These are phyloP conservation scores for Argentina anserina DNA, from an alignment of 306 rosid species.

Conservation along the genomic window DNA sequence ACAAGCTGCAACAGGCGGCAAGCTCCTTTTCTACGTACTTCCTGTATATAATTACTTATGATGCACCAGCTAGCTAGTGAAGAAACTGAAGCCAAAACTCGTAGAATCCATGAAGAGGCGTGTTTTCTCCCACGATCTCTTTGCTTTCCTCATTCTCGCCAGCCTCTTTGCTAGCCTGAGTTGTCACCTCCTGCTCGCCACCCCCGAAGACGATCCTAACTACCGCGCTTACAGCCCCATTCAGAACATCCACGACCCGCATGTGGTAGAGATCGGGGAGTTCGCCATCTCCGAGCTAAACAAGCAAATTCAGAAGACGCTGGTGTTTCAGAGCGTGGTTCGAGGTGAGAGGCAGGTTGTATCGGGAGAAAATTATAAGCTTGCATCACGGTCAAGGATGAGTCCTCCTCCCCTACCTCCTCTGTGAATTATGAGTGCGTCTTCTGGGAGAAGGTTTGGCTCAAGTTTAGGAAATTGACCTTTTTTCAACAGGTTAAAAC, in stretches of 20 bases:
- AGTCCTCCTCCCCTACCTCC: not conserved
- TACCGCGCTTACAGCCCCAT: not conserved
- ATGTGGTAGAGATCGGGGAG: conserved; percentile 1
- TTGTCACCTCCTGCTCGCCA: not conserved
- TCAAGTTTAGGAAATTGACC: not conserved
- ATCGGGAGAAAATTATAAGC: not conserved
- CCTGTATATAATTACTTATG: not conserved
- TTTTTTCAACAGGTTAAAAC: not conserved
- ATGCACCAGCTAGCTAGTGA: not conserved
- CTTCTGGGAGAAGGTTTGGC: conserved; percentile 6
- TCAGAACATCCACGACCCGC: not conserved
- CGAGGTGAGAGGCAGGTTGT: conserved; percentile 1
- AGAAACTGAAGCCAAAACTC: not conserved
- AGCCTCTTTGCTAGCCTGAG: not conserved
- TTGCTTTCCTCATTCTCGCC: not conserved
- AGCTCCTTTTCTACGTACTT: too few species aligned
- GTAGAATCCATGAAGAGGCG: not conserved
- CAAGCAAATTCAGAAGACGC: not conserved
- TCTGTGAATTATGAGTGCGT: not conserved
- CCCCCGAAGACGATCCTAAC: not conserved
- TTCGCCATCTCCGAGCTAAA: conserved; percentile 10
- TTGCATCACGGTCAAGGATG: conserved; percentile 5
- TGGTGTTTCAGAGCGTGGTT: conserved; percentile 7
- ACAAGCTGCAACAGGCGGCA: not conserved
- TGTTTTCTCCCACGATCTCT: not conserved